Base-by-base conservation (phyloP, 768 basidiomycete genomes). In the Lactarius pseudohatsudake region DNA sequence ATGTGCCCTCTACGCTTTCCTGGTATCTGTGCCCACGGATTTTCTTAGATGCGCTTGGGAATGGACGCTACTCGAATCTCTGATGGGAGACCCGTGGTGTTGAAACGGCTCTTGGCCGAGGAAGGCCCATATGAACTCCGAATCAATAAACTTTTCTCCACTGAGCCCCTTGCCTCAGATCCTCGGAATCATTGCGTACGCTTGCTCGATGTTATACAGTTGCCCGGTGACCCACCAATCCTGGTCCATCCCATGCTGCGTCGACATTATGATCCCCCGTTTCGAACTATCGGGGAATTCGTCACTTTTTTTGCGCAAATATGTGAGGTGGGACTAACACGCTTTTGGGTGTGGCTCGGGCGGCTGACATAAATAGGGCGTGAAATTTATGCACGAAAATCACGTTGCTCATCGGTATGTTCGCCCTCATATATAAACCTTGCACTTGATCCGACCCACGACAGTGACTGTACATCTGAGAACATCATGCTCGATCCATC, bases 181-280 rank as follows among this genome's bases (percentile, higher is more conserved):
- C 20, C 28, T 30, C 36, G 61, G 26, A 67, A 67, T 15, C 62
- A 58, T 26, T 50, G 56, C 26, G 57, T 9, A 9, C 66, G 4
- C 4, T 36, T 54, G 32, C 38, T 55, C 16, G 54, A 61, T 3
- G 55, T 50, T 6, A 40, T 66, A 15, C 1, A 22, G 9, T 32
- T 64, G n/a, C 63, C 63, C 7, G 32, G 47, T 4, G 57, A 58
- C 0, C 63, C 22, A 8, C 63, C 43, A 1, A 64, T 50, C 53
- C 62, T 76, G 56, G 69, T 76, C 2, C 75, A 73, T 67, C 74
- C 75, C 4, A 63, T 72, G 26, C 63, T 76, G 11, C 69, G 74
- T 20, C 70, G 59, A 5, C 72, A 68, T 57, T 55, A 74, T 47
- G 54, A 74, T 36, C 74, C 76, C 0, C 61, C n/a, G 0, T 72